Base-by-base conservation (phyloP, 2,329 filamentous ascomycete genomes). In the Madurella fahalii region DNA sequence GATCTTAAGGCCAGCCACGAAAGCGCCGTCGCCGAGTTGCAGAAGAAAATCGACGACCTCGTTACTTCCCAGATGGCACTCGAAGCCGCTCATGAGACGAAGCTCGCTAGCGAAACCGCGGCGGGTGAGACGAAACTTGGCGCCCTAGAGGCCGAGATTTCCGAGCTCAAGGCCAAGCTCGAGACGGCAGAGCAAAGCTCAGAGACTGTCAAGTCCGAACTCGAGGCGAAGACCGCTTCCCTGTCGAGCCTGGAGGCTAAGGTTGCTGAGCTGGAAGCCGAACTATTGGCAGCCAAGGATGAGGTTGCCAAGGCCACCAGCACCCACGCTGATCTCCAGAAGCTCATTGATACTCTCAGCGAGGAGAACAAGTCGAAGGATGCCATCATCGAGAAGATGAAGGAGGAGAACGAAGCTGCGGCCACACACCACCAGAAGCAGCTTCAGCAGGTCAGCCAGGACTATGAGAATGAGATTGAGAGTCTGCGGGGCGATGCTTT, bases 401-500 rank as follows among this genome's bases (percentile, higher is more conserved):
- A 82, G 67, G 67, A 74, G 47, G 77, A 79, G 37, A 71, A 73
- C 54, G 67, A 70, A n/a, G 60, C 67, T 2, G 66, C 70, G 0
- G 64, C 67, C 25, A 71, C 73, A 41, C 78, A 77, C 66, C 80
- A 86, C 63, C 75, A 81, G 57, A 75, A 79, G 60, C 80, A 82
- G 64, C 74, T 86, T 60, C 74, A 80, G 66, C 77, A 76, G 57
- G 68, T 86, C 52, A 82, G 81, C 1, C 73, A 80, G 58, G 82
- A 85, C 60, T 84, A 84, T 60, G 79, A 85, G 65, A 75, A 77
- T n/a, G 82, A 86, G 66, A 85, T 86, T 51, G 82, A 85, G 63
- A 79, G 78, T 54, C 76, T 85, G 15, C 77, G 79, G 53, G 82
- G 81, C 18, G 82, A 86, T 58, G 82, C 83, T 13, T 80, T 80